Evolutionary conservation across 768 basidiomycete genomes (phyloP).

Genomic region (Chlorophyllum brunneum): DNA sequence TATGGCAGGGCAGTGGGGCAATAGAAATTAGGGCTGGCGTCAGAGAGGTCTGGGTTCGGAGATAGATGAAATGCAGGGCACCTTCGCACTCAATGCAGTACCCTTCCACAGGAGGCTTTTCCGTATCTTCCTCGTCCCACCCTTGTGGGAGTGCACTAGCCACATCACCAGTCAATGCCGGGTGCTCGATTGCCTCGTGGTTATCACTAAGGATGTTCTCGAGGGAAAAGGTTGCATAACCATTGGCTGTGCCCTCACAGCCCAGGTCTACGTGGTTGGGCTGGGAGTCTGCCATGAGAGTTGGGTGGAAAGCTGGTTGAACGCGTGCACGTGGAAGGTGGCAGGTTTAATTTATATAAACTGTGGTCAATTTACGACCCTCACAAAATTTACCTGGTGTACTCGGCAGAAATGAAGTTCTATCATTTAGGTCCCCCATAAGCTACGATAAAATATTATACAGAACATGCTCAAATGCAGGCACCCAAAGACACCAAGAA

Average conservation of each 20-base stretch:
- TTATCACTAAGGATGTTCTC: slow-evolving; percentile 66
- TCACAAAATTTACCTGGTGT: neutral
- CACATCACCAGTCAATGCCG: slow-evolving; percentile 20
- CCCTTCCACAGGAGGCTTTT: slow-evolving; percentile 50
- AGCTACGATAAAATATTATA: neutral
- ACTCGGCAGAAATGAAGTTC: neutral
- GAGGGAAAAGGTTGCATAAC: slow-evolving; percentile 46
- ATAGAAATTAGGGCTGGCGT: neutral
- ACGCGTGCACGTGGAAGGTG: slow-evolving; percentile 5
- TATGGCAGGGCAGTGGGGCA: neutral
- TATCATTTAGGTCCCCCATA: neutral
- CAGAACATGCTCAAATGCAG: neutral
- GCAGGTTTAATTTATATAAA: slow-evolving; percentile 18
- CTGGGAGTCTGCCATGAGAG: slow-evolving; percentile 19
- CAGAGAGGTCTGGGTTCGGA: neutral
- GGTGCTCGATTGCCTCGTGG: slow-evolving; percentile 60
- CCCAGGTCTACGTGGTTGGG: slow-evolving; percentile 14
- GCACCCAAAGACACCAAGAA: neutral
- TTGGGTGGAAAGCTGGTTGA: neutral
- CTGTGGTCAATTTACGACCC: too few relatives aligned
- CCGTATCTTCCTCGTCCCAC: slow-evolving; percentile 64
- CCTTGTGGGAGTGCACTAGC: slow-evolving; percentile 40
- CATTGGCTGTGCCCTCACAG: slow-evolving; percentile 12
- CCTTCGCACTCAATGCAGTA: slow-evolving; percentile 88
- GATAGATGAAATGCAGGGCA: slow-evolving; percentile 21